A percentile compares a stretch with the other conserved stretches of the same genome.
These are phyloP conservation scores for Coniochaeta sp. DNA, from an alignment of 2,329 filamentous ascomycete genomes.

Conservation along the genomic window DNA sequence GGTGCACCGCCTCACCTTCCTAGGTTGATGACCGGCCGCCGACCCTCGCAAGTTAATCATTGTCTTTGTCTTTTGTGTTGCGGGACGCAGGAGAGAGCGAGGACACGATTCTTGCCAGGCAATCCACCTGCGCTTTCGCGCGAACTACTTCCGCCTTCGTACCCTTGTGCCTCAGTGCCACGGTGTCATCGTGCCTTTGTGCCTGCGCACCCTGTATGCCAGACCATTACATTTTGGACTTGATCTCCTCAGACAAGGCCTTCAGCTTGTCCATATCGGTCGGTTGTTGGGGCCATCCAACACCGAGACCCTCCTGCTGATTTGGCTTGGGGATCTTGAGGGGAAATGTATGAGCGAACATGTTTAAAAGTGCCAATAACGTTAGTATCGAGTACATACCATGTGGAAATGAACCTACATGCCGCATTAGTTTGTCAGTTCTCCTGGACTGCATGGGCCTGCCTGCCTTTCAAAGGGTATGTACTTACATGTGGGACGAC, in stretches of 20 bases:
- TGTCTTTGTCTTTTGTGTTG: too few species aligned
- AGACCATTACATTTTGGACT: constrained; percentile 68
- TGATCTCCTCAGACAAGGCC: constrained; percentile 73
- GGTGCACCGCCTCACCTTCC: neutral
- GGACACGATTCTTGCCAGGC: neutral
- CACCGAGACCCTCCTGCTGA: constrained; percentile 65
- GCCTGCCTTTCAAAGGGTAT: too few species aligned
- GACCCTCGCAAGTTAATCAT: too few species aligned
- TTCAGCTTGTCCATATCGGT: constrained; percentile 79
- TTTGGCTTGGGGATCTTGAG: constrained; percentile 91
- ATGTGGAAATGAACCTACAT: constrained; percentile 84
- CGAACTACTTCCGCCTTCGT: neutral
- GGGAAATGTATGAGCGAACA: neutral
- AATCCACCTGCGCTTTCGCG: neutral
- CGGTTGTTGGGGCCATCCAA: constrained; percentile 70
- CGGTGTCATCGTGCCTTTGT: too few species aligned
- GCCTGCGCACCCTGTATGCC: constrained; percentile 3
- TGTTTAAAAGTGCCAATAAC: neutral
- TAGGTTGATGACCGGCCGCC: neutral
- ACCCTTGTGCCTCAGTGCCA: neutral
- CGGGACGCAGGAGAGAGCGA: neutral
- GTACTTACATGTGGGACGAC: constrained; percentile 82
- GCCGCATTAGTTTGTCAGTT: neutral
- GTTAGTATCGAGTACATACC: constrained; percentile 35
- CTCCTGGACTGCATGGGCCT: neutral